Evolutionary conservation across 768 basidiomycete genomes (phyloP).

Genomic region (Stropharia rugosoannulata): DNA sequence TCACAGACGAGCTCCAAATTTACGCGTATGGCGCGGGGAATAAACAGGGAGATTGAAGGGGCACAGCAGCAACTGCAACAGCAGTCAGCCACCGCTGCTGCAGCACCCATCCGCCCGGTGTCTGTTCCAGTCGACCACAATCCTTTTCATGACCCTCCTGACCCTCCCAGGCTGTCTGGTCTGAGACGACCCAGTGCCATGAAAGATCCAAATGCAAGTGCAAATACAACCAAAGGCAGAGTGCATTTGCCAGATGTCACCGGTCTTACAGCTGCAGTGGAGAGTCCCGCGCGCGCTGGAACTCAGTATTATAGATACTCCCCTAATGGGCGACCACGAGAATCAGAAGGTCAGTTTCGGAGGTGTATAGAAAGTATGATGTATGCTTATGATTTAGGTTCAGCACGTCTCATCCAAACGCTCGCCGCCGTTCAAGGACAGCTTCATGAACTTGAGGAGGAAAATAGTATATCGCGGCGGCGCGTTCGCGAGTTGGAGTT

Average conservation of each 20-base stretch:
- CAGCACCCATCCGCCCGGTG: background rate
- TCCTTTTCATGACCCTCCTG: constrained; percentile 38
- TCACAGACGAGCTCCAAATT: constrained; percentile 56
- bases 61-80: constrained; percentile 15
- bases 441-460: constrained; percentile 71
- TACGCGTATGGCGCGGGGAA: constrained; percentile 54
- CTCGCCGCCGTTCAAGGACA: constrained; percentile 65
- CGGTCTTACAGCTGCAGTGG: constrained; percentile 76
- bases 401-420: constrained; percentile 62
- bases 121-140: constrained; percentile 26
- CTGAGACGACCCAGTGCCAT: constrained; percentile 13
- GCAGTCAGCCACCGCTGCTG: constrained; percentile 1
- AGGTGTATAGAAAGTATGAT: background rate
- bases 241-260: constrained; percentile 81
- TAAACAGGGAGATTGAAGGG: constrained; percentile 35
- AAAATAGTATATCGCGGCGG: constrained; percentile 79
- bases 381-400: background rate
- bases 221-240: constrained; percentile 31
- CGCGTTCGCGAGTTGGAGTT: constrained; percentile 85
- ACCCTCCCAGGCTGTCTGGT: constrained; percentile 12
- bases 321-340: constrained; percentile 46
- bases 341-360: constrained; percentile 58
- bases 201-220: constrained; percentile 19
- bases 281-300: constrained; percentile 63
- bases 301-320: constrained; percentile 50